phyloP scores from a whole-genome alignment of 2,329 filamentous ascomycete genomes.

The Xylariaceae sp. region DNA sequence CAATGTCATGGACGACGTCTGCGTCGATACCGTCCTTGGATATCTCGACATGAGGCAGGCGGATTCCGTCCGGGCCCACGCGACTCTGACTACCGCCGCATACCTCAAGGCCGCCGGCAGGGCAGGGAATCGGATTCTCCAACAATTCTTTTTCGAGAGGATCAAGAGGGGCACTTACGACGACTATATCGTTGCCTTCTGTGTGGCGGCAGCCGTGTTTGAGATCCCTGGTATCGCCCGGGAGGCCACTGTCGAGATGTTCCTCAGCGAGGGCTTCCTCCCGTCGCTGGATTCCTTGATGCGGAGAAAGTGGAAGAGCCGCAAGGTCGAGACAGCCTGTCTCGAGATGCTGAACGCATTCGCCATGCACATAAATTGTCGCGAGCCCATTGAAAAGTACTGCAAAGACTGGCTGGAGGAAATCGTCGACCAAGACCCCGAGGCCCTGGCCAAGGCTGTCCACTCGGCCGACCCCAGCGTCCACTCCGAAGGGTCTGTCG shows the following conservation, averaged over 20 bases:
- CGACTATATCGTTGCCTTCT: conserved; percentile 86
- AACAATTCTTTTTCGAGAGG: conserved; percentile 65
- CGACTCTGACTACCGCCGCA: conserved; percentile 72
- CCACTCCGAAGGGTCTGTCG: conserved; percentile 53
- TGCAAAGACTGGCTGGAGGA: conserved; percentile 84
- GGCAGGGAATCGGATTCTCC: conserved; percentile 61
- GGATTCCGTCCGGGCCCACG: conserved; percentile 67
- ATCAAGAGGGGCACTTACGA: conserved; percentile 72
- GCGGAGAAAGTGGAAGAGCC: conserved; percentile 72
- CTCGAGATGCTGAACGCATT: conserved; percentile 87
- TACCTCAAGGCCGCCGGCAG: conserved; percentile 73
- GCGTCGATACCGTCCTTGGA: conserved; percentile 76
- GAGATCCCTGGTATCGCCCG: conserved; percentile 81
- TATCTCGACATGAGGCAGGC: conserved; percentile 80
- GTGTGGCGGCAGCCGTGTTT: conserved; percentile 82
- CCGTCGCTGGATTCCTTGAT: conserved; percentile 68
- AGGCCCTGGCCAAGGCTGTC: conserved; percentile 42
- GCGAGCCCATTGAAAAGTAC: conserved; percentile 76
- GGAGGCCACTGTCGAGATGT: conserved; percentile 65
- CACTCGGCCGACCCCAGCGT: conserved; percentile 45
- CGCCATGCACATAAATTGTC: conserved; percentile 75
- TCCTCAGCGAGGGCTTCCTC: conserved; percentile 84
- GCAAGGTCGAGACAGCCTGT: conserved; percentile 77
- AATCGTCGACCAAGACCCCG: conserved; percentile 65
- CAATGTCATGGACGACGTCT: conserved; percentile 61